Evolutionary conservation across 352 stramenopile genomes (phyloP).

Genomic region (Globisporangium spiculum): DNA sequence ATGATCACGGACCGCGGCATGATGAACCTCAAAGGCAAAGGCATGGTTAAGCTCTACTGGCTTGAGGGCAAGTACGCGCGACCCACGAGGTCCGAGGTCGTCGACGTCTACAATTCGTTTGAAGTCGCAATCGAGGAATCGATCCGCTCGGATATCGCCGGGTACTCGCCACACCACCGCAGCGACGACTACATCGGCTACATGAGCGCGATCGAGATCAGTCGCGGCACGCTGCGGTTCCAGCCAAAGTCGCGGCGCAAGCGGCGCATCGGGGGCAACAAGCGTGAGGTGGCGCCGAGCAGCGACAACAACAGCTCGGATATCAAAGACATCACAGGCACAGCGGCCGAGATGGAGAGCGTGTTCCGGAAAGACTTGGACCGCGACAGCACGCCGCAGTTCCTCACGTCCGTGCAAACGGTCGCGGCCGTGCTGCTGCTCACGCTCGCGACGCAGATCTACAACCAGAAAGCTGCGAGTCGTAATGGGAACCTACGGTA

Average conservation of each 20-base stretch:
- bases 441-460: conserved; percentile 40
- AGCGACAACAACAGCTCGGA: conserved; percentile 6
- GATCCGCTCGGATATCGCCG: conserved; percentile 37
- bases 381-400: conserved; percentile 49
- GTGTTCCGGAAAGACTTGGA: conserved; percentile 50
- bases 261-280: neutral
- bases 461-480: conserved; percentile 26
- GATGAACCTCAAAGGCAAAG: conserved; percentile 76
- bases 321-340: conserved; percentile 41
- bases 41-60: conserved; percentile 64
- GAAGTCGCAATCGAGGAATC: conserved; percentile 50
- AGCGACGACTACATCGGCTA: conserved; percentile 60
- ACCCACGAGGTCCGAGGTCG: conserved; percentile 19
- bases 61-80: conserved; percentile 49
- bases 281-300: conserved; percentile 2
- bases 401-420: conserved; percentile 38
- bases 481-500: conserved; percentile 32
- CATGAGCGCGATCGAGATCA: conserved; percentile 65
- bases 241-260: conserved; percentile 28
- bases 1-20: conserved; percentile 55
- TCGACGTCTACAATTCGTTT: conserved; percentile 31
- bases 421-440: conserved; percentile 31
- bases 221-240: conserved; percentile 44
- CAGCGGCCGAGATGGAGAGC: conserved; percentile 50
- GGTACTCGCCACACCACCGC: conserved; percentile 39